Base-by-base conservation (phyloP, 2,329 filamentous ascomycete species). In the Trichoderma asperellum region DNA sequence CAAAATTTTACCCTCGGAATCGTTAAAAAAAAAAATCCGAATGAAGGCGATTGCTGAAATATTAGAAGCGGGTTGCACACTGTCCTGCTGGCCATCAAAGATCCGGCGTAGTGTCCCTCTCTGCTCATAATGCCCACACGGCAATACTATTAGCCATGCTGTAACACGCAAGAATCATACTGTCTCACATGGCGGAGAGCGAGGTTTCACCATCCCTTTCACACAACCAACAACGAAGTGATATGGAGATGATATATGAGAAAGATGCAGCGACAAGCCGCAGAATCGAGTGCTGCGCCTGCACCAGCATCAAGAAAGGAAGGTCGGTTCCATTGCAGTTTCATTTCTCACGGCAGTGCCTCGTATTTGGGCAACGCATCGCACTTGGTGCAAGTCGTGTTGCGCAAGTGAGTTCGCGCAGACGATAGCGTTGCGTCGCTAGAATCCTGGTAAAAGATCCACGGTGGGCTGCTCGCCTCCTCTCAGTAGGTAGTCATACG, bases 391-490 rank as follows among this genome's bases (percentile, higher is more conserved):
- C 40, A n/a, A 43, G 40, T 43, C 40, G 49, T 27, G 29, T 52
- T 55, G 43, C 21, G 21, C 8, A 21, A 5, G 8, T 8, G 29
- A 63, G 27, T 47, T 35, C 27, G 21, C 49, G 29, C 40, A 52
- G 40, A 52, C 16, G 37, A 66, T 32, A 11, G 43, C n/a, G 55
- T 12, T 37, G 29, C 10, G 49, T 55, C 55, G 27, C 55, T 59
- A 66, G 63, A 37, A 18, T 34, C 53, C 40, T 47, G 55, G 63
- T 52, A n/a, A 65, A 57, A 52, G 29, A 16, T 59, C 35, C 63
- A n/a, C 59, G 59, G 63, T n/a, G 63, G 63, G 6, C 4, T 52
- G 11, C 37, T 43, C 27, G 27, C 16, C 18, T 49, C 55, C 43
- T n/a, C 43, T 12, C 27, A 32, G 43, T 14, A 29, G 21, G 43